Evolutionary conservation across 208 protist species (phyloP), one percentile per base, ranked within the genome.

Genomic region (Porcisia hertigi): DNA sequence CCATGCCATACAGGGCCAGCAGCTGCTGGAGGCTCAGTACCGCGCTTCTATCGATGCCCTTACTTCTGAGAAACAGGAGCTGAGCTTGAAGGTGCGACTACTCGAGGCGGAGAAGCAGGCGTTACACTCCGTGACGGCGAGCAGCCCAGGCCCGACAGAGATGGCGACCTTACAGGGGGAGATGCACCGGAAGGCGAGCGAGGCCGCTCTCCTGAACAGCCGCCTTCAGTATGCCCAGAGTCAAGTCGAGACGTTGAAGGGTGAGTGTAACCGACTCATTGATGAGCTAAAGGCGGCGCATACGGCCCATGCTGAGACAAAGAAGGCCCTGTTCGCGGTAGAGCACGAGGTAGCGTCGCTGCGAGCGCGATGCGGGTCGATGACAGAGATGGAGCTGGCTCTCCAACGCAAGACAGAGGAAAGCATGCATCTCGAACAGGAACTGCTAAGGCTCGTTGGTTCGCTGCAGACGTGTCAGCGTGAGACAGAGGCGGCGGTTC

Each of bases 401-500:
- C 65, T 97, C 43, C 80, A 90, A 77, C 81, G 74, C 30, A 91
- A 92, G 69, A 88, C 71, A 65, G 87, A 86, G 71, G 91, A 94
- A 70, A 69, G 92, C 20, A 47, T 87, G 7, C 75, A 81, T 34
- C 58, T 86, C 25, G 91, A 97, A 65, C 73, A 89, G 57, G 86
- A 97, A 71, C 73, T 97, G 66, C 78, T 97, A 54, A 83, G 85
- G 57, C 77, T 88, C 6, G 83, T 88, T 4, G 84, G 80, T 23
- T 84, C 88, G 9, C 82, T 97, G 71, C 89, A 93, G 59, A 73
- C 76, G n/a, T 95, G 89, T 77, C 90, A 87, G 81, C 81, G 88
- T 14, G 93, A 97, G 65, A 94, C 91, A 47, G 91, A 94, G 80
- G 81, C 84, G 58, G 90, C 89, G 0, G 93, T 97, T 55, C 86